Conservation (phyloP, 2,329 filamentous ascomycete genomes). For the Colletotrichum graminicola region DNA sequence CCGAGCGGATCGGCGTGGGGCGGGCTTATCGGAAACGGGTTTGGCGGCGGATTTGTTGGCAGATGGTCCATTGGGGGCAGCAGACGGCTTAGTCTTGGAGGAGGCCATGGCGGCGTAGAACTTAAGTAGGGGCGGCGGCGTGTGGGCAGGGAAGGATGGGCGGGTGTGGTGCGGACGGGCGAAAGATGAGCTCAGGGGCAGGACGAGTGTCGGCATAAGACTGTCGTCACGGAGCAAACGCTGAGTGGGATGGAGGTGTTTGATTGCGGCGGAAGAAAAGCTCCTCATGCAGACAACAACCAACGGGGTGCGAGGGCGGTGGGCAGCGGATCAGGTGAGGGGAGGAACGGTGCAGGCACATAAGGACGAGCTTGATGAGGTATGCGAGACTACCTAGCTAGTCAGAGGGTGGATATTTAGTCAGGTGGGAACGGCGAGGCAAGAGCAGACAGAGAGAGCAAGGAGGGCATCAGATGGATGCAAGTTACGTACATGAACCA, state of each 20-base stretch:
- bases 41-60: slow-evolving; percentile 25
- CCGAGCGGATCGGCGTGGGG: slow-evolving; percentile 37
- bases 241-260: slow-evolving; percentile 10
- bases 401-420: not conserved
- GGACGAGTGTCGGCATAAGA: slow-evolving; percentile 26
- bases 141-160: not conserved
- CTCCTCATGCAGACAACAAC: slow-evolving; percentile 39
- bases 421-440: not conserved
- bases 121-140: not conserved
- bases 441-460: not conserved
- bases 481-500: not conserved
- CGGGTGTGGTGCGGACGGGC: not conserved
- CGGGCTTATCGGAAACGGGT: not conserved
- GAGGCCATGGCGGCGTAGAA: slow-evolving; percentile 18
- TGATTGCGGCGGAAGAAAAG: slow-evolving; percentile 40
- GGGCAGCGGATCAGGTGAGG: slow-evolving; percentile 12
- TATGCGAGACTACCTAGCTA: slow-evolving; percentile 4
- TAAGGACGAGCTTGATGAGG: not conserved
- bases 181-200: slow-evolving; percentile 28
- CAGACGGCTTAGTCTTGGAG: slow-evolving; percentile 55
- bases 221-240: slow-evolving; percentile 11
- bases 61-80: slow-evolving; percentile 37
- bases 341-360: not conserved
- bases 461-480: not conserved
- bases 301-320: slow-evolving; percentile 1